A percentile compares a stretch with the other conserved stretches of the same genome.
These are phyloP conservation scores for Phalaenopsis aphrodite DNA, from an alignment of 106 monocot species.

Conservation along the genomic window DNA sequence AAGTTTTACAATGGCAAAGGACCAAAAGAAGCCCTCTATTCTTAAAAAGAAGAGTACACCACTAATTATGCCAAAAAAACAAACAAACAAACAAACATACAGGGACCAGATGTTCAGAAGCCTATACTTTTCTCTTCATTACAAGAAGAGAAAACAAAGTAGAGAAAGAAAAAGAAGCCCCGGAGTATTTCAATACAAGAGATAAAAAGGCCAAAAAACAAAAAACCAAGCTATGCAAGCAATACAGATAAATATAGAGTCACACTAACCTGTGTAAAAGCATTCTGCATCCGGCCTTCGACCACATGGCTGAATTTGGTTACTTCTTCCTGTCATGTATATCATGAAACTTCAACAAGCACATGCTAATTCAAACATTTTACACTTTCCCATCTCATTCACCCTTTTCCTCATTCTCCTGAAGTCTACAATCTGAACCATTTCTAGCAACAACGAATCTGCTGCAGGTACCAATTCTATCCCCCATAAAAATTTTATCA, in stretches of 20 bases:
- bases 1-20: too few species aligned
- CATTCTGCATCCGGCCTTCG: not conserved
- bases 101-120: too few species aligned
- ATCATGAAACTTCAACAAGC: not conserved
- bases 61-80: too few species aligned
- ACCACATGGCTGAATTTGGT: not conserved
- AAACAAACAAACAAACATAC: too few species aligned
- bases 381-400: not conserved
- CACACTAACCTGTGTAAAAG: not conserved
- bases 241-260: not conserved
- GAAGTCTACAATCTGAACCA: not conserved
- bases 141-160: too few species aligned
- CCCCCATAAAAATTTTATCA: constrained; percentile 22
- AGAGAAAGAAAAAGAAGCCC: not conserved
- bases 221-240: not conserved
- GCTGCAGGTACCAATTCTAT: not conserved
- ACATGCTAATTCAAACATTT: not conserved
- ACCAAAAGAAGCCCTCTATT: too few species aligned
- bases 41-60: too few species aligned
- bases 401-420: constrained; percentile 5
- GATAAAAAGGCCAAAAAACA: not conserved
- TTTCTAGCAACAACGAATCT: not conserved
- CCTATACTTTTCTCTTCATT: too few species aligned
- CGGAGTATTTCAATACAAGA: too few species aligned
- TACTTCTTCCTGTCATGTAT: not conserved